Percentiles rank a stretch among this genome's conserved stretches.
phyloP scores from a whole-genome alignment of 352 stramenopile genomes.

The Phytophthora idaei region DNA sequence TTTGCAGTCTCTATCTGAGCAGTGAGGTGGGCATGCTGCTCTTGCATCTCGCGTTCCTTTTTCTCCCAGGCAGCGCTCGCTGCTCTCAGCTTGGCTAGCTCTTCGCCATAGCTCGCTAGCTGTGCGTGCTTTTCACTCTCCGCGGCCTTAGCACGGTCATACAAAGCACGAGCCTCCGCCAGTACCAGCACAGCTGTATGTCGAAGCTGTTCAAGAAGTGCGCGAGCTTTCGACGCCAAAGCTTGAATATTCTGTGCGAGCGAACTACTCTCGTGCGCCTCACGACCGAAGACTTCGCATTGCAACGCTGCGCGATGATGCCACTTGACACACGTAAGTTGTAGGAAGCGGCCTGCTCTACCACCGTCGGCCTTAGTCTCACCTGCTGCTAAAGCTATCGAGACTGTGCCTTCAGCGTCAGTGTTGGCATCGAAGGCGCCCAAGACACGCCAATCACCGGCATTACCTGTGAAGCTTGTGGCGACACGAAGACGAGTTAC shows the following conservation, averaged over 20 bases:
- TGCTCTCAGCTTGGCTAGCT: slow-evolving; percentile 63
- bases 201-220: slow-evolving; percentile 60
- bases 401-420: slow-evolving; percentile 38
- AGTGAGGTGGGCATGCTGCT: slow-evolving; percentile 44
- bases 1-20: slow-evolving; percentile 50
- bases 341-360: slow-evolving; percentile 60
- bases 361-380: slow-evolving; percentile 21
- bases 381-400: slow-evolving; percentile 35
- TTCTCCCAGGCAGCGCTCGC: slow-evolving; percentile 56
- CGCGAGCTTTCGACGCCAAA: slow-evolving; percentile 45
- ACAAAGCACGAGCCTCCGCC: slow-evolving; percentile 72
- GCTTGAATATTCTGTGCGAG: slow-evolving; percentile 47
- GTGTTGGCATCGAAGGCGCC: slow-evolving; percentile 69
- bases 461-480: slow-evolving; percentile 57
- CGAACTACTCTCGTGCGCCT: slow-evolving; percentile 56
- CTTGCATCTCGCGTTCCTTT: slow-evolving; percentile 55
- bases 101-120: slow-evolving; percentile 69
- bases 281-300: slow-evolving; percentile 69
- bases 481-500: slow-evolving; percentile 66
- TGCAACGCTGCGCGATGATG: slow-evolving; percentile 64
- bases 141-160: slow-evolving; percentile 73
- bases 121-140: slow-evolving; percentile 85
- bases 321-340: slow-evolving; percentile 72
- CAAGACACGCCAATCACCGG: slow-evolving; percentile 57
- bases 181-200: slow-evolving; percentile 56